phyloP scores from a whole-genome alignment of 1,284 basidiomycete genomes.

The Cryptococcus floricola region DNA sequence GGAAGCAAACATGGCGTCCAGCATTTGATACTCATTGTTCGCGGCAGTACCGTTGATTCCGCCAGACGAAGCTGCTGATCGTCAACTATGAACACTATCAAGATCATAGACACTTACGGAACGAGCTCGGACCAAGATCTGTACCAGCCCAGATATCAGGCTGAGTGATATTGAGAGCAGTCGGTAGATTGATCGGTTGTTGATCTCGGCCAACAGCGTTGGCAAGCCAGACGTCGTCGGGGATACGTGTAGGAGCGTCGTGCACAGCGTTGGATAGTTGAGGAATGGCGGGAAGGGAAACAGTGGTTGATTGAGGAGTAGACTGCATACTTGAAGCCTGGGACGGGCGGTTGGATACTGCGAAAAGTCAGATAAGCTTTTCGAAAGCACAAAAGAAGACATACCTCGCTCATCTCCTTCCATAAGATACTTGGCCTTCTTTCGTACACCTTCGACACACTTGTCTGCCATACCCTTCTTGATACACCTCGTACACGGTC shows the following conservation, averaged over 20 bases:
- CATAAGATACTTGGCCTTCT: slow-evolving; percentile 95
- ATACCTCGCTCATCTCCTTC: slow-evolving; percentile 86
- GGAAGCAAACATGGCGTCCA: slow-evolving; percentile 42
- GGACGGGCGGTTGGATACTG: slow-evolving; percentile 4
- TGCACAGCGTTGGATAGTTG: neutral
- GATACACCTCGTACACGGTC: slow-evolving; percentile 90
- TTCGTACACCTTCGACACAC: slow-evolving; percentile 90
- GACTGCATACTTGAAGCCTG: slow-evolving; percentile 3
- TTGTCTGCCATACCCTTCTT: slow-evolving; percentile 86
- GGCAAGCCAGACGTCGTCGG: slow-evolving; percentile 31
- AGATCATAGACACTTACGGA: neutral
- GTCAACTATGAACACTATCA: neutral
- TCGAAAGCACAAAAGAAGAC: slow-evolving; percentile 22
- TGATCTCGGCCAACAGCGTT: slow-evolving; percentile 6
- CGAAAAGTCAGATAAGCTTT: neutral
- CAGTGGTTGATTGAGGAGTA: neutral
- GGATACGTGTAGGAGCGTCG: slow-evolving; percentile 6
- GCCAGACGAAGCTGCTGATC: neutral
- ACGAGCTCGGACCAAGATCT: neutral
- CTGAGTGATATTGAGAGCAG: neutral
- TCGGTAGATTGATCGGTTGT: neutral
- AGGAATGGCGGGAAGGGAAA: neutral
- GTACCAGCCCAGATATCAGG: neutral
- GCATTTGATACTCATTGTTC: slow-evolving; percentile 37
- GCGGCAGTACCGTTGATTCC: slow-evolving; percentile 18